Base-by-base conservation (phyloP, 371 early-diverging fungal species). In the Mucor saturninus region DNA sequence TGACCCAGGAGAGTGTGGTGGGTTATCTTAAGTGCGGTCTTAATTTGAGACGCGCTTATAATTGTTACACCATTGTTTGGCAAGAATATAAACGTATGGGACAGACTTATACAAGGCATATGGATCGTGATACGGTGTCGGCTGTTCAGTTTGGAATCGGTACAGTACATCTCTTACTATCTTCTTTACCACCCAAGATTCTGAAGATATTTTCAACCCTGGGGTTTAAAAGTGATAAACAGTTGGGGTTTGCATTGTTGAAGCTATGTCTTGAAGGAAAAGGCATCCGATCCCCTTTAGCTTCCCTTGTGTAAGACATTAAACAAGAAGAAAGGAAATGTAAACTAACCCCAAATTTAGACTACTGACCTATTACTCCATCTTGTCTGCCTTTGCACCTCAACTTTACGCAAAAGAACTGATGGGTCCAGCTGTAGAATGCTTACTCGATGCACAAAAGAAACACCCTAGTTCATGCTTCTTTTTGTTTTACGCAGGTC, bases 261-360 rank as follows among this genome's bases (percentile, higher is more conserved):
- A 81, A 84, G 32, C 65, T 81, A 48, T 80, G 85, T 49, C 70
- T 85, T 26, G 79, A 82, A 39, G 81, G 83, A 14, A 61, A 77
- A 29, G 86, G 89, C 0, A 78, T 86, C n/a, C 82, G 86, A 10
- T 79, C 89, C 0, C 83, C 85, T 0, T 61, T 88, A n/a, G 86
- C 86, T 7, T 84, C 85, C 1, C 67, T 88, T 21, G 80, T 79
- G 81, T 81, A 74, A 71, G 71, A 71, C 15, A 59, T 31, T 52
- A 21, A 21, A 21, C 21, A 21, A 21, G 21, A 21, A 21, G 21
- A 21, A 21, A 21, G 21, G 11, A 42, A 6, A 42, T 42, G 15
- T 43, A 5, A n/a, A 40, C 8, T 11, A 40, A 9, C 40, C 40
- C 40, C 1, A 21, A 21, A 21, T 21, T 21, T 21, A 78, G 80